phyloP scores from a whole-genome alignment of 768 basidiomycete species.

The Clitopilus passeckerianus region DNA sequence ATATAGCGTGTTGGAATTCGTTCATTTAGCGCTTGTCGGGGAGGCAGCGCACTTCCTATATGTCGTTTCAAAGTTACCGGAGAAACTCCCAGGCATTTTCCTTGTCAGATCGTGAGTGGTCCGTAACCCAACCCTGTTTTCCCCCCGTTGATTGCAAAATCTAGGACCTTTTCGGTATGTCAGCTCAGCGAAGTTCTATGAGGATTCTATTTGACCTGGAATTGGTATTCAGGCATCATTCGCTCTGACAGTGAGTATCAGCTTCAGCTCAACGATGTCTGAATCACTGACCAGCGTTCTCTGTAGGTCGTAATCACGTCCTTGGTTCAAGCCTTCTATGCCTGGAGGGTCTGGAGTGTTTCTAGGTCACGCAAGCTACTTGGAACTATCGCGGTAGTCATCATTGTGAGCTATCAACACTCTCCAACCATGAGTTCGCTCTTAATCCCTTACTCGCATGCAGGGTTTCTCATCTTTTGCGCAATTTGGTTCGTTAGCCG shows the following conservation, averaged over 20 bases:
- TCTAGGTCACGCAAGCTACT: neutral
- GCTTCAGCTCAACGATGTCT: neutral
- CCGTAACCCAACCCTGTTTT: neutral
- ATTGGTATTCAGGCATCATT: neutral
- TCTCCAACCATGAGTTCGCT: neutral
- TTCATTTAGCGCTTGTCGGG: neutral
- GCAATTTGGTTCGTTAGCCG: neutral
- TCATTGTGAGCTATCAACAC: neutral
- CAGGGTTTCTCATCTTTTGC: neutral
- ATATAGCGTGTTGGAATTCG: constrained; percentile 1
- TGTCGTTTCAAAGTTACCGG: neutral
- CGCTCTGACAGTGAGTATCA: neutral
- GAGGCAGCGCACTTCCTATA: neutral
- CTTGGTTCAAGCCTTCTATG: neutral
- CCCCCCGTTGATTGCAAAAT: neutral
- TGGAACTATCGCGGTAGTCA: neutral
- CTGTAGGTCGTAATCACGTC: neutral
- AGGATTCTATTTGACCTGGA: neutral
- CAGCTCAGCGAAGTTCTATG: neutral
- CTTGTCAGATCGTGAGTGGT: neutral
- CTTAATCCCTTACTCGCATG: neutral
- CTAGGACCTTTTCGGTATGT: neutral
- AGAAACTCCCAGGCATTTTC: neutral
- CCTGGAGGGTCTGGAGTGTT: neutral
- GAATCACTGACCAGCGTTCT: neutral